Base-by-base conservation (phyloP, 2,329 filamentous ascomycete species). In the Plenodomus lindquistii region DNA sequence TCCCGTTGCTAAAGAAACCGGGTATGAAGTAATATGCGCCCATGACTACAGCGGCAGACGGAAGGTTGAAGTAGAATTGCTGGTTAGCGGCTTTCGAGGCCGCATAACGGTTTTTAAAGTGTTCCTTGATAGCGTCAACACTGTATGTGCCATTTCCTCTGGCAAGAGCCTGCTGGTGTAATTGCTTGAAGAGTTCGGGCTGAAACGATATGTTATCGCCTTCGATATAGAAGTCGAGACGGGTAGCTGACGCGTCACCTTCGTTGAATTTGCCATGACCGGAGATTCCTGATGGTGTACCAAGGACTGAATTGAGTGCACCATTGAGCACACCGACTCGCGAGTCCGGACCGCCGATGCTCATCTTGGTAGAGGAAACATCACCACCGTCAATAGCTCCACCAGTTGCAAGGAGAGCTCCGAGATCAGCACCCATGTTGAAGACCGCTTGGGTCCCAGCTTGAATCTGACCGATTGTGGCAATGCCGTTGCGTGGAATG, bases 341-440 rank as follows among this genome's bases (percentile, higher is more conserved):
- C 37, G 42, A 17, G 27, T 60, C 55, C 1, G 52, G 47, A 2
- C 57, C 57, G 13, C 57, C 55, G 21, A 60, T 60, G 41, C 50
- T 55, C 53, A 61, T 59, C 43, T 59, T 59, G 10, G 49, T 48
- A 19, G 50, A 55, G 3, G 57, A 20, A n/a, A 59, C 57, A 39
- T 57, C 54, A 9, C 56, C 56, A 15, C 57, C 58, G 16, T 57
- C 56, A 15, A 61, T 4, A 15, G 50, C 58, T 18, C 56, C 56
- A 15, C 55, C 44, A 7, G 40, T 36, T 2, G 60, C 47, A 15
- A 62, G 48, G 11, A 63, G 51, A n/a, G 55, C 53, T 11, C 59
- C 55, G 22, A 76, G 66, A 41, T 74, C 72, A 15, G 63, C 38
- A 8, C 62, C 70, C 70, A 75, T 73, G 54, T 73, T 72, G 62